phyloP scores from a whole-genome alignment of 2,329 filamentous ascomycete species.

The Penicillium sp. region DNA sequence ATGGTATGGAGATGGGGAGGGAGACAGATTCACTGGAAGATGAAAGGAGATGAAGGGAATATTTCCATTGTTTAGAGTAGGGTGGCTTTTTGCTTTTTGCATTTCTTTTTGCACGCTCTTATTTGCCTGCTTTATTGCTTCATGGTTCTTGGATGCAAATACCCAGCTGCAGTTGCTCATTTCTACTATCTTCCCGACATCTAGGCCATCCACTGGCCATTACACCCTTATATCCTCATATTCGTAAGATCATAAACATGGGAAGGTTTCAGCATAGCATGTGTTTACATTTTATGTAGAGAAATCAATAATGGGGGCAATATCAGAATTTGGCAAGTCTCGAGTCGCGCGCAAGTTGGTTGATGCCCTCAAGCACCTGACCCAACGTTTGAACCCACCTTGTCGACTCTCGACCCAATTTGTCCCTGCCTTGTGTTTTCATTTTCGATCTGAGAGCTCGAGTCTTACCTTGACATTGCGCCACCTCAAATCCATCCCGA shows the following conservation, averaged over 20 bases:
- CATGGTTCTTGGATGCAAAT: conserved; percentile 10
- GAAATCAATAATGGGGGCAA: neutral
- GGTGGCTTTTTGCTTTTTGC: neutral
- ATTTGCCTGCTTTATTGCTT: neutral
- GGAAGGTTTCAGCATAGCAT: neutral
- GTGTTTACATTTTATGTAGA: neutral
- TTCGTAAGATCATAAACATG: neutral
- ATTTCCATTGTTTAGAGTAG: neutral
- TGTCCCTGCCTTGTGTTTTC: neutral
- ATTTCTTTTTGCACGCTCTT: neutral
- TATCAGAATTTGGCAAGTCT: neutral
- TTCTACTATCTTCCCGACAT: neutral
- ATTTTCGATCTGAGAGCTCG: neutral
- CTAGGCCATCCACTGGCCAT: neutral
- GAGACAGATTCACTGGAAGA: neutral
- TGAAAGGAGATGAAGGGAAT: neutral
- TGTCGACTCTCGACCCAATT: neutral
- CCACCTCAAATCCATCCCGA: neutral
- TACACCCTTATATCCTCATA: neutral
- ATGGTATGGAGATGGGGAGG: neutral
- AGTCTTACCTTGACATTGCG: neutral
- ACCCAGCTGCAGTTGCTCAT: conserved; percentile 5
- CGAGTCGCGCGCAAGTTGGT: neutral
- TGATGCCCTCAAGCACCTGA: neutral
- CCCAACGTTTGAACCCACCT: neutral